Percentiles rank a stretch among this genome's conserved stretches.
Conservation (phyloP, 306 rosid species). For the Mucuna pruriens region DNA sequence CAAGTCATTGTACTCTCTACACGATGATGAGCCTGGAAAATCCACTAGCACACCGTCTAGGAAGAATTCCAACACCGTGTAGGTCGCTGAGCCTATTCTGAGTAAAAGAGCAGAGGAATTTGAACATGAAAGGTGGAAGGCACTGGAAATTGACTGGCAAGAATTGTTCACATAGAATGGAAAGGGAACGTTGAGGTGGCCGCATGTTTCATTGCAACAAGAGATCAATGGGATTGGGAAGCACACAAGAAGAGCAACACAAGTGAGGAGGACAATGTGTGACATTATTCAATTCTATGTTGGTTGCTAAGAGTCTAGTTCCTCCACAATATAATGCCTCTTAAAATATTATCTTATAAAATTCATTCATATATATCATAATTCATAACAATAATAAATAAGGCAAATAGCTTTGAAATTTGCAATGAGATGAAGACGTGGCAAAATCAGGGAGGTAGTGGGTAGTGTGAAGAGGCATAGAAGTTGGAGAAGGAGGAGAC, state of each 20-base stretch:
- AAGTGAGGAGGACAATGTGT: slow-evolving; percentile 28
- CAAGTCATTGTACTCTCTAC: slow-evolving; percentile 85
- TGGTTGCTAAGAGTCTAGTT: slow-evolving; percentile 18
- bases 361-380: background rate
- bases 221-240: slow-evolving; percentile 52
- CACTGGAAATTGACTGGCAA: slow-evolving; percentile 54
- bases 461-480: slow-evolving; percentile 54
- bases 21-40: slow-evolving; percentile 65
- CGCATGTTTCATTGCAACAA: slow-evolving; percentile 71
- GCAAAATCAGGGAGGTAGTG: slow-evolving; percentile 45
- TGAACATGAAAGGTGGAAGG: slow-evolving; percentile 71
- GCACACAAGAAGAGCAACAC: slow-evolving; percentile 37
- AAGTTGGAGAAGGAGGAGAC: slow-evolving; percentile 65
- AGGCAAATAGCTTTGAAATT: background rate
- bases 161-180: slow-evolving; percentile 81
- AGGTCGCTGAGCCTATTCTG: slow-evolving; percentile 54
- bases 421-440: slow-evolving; percentile 39
- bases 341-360: background rate
- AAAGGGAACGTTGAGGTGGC: slow-evolving; percentile 67
- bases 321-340: background rate
- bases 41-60: slow-evolving; percentile 73
- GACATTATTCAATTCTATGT: slow-evolving; percentile 52
- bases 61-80: slow-evolving; percentile 72
- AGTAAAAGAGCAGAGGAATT: slow-evolving; percentile 72
- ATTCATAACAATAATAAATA: background rate